phyloP scores from a whole-genome alignment of 2,329 filamentous ascomycete genomes.

The Aspergillus ochraceus region DNA sequence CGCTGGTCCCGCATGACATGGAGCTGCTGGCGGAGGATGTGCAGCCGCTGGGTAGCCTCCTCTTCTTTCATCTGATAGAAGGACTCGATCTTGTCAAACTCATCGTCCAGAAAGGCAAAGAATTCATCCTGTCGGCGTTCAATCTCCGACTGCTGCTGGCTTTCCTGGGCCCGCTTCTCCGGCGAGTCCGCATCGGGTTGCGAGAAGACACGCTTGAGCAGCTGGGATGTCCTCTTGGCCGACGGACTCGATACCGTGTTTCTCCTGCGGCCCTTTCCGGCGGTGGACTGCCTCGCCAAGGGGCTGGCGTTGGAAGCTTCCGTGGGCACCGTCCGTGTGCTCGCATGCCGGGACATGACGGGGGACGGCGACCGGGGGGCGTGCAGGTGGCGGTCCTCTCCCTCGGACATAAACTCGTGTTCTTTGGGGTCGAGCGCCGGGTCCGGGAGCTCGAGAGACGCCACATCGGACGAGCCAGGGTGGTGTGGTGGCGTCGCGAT shows the following conservation, averaged over 20 bases:
- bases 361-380: slow-evolving; percentile 26
- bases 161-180: slow-evolving; percentile 52
- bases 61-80: slow-evolving; percentile 90
- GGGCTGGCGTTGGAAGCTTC: slow-evolving; percentile 10
- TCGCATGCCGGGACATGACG: slow-evolving; percentile 21
- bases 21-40: slow-evolving; percentile 74
- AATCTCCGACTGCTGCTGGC: slow-evolving; percentile 60
- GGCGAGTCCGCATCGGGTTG: slow-evolving; percentile 38
- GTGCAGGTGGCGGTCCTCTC: slow-evolving; percentile 15
- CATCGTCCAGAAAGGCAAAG: slow-evolving; percentile 76
- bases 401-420: slow-evolving; percentile 17
- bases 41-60: slow-evolving; percentile 73
- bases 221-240: slow-evolving; percentile 22
- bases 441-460: slow-evolving; percentile 60
- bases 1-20: slow-evolving; percentile 90
- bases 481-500: slow-evolving; percentile 53
- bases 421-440: slow-evolving; percentile 56
- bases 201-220: slow-evolving; percentile 44
- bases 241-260: slow-evolving; percentile 28
- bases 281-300: slow-evolving; percentile 5
- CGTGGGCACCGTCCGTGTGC: slow-evolving; percentile 5
- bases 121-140: slow-evolving; percentile 80
- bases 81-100: slow-evolving; percentile 85
- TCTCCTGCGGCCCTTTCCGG: slow-evolving; percentile 17
- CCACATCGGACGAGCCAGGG: slow-evolving; percentile 38